Evolutionary conservation across 352 stramenopile genomes (phyloP).

Genomic region (Pythium scleroteichum): DNA sequence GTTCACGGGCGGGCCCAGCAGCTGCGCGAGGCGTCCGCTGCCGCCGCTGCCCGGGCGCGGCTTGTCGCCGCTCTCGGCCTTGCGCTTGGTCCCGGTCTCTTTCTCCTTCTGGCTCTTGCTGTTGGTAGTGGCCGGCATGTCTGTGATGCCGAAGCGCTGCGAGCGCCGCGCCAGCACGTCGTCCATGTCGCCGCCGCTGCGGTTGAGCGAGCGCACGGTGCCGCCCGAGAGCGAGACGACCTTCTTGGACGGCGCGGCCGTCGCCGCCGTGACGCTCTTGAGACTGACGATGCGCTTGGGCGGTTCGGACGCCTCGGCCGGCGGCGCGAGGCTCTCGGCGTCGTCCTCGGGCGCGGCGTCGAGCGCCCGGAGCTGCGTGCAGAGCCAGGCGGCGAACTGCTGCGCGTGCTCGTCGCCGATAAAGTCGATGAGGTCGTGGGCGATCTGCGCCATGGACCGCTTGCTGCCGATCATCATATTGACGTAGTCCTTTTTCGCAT

Average conservation of each 20-base stretch:
- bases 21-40: constrained; percentile 39
- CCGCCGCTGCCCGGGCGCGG: constrained; percentile 18
- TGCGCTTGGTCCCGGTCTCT: constrained; percentile 27
- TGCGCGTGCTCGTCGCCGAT: constrained; percentile 78
- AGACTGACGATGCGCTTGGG: constrained; percentile 67
- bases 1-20: constrained; percentile 75
- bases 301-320: background rate
- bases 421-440: constrained; percentile 80
- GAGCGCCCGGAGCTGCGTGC: constrained; percentile 49
- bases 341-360: constrained; percentile 32
- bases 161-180: constrained; percentile 73
- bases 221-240: constrained; percentile 45
- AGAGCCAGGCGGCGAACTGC: constrained; percentile 75
- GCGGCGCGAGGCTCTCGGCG: constrained; percentile 23
- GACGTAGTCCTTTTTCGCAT: constrained; percentile 69
- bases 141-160: constrained; percentile 69
- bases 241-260: constrained; percentile 44
- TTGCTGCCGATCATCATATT: constrained; percentile 88
- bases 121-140: constrained; percentile 18
- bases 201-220: constrained; percentile 57
- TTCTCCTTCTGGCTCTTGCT: constrained; percentile 17
- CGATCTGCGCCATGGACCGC: constrained; percentile 85
- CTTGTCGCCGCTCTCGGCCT: constrained; percentile 21
- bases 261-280: constrained; percentile 41
- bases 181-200: constrained; percentile 34